These are phyloP conservation scores for Liquidambar formosana DNA, from an alignment of 164 flowering plant species.

Conservation along the genomic window DNA sequence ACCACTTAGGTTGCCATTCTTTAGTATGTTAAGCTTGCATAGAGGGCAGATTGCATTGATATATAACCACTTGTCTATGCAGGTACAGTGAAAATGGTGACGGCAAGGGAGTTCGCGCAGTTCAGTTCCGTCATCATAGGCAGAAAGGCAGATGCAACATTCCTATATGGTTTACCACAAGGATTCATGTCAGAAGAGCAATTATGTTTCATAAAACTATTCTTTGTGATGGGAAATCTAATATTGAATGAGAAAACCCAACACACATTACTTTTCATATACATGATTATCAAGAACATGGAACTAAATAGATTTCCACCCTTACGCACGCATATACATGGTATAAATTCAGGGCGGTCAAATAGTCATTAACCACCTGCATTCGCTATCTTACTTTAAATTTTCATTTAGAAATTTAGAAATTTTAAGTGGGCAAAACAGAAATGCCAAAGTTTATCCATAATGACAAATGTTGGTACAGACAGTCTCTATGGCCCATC, in stretches of 20 bases:
- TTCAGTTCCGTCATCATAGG: constrained; percentile 73
- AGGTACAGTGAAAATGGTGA: constrained; percentile 75
- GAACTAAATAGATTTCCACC: no score
- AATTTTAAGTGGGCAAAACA: no score
- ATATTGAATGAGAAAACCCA: no score
- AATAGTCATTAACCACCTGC: no score
- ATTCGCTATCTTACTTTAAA: no score
- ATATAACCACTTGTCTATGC: constrained; percentile 83
- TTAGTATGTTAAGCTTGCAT: constrained; percentile 78
- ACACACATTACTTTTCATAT: no score
- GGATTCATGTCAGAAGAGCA: not conserved
- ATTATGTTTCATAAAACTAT: not conserved
- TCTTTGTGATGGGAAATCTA: not conserved
- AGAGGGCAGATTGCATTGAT: constrained; percentile 88
- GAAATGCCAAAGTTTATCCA: no score
- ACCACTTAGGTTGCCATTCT: constrained; percentile 30
- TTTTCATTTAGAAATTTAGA: no score
- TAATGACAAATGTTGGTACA: not conserved
- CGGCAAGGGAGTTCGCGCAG: constrained; percentile 81
- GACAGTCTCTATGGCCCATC: not conserved
- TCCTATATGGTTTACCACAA: constrained; percentile 41
- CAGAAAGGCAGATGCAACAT: constrained; percentile 80
- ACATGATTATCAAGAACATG: no score
- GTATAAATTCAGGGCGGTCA: no score
- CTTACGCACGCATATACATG: no score